Conservation (phyloP, 2,329 filamentous ascomycete genomes). For the Fonsecaea monophora region DNA sequence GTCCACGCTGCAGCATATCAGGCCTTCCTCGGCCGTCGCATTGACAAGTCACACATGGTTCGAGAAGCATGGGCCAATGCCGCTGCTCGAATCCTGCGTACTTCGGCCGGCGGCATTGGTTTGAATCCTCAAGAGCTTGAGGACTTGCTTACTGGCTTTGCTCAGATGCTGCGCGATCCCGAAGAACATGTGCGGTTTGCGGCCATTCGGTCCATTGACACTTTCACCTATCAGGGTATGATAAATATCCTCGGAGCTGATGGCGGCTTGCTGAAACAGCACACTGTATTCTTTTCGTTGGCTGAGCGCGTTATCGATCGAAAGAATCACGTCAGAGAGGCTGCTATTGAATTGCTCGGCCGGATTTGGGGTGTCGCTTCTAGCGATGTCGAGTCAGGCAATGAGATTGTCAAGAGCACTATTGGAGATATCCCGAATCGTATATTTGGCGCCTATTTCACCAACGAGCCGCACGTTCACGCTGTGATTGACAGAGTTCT, state of each 20-base stretch:
- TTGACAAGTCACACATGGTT: constrained; percentile 84
- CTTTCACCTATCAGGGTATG: constrained; percentile 80
- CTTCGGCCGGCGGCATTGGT: constrained; percentile 87
- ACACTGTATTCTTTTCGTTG: constrained; percentile 79
- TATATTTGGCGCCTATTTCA: constrained; percentile 87
- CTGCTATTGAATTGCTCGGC: constrained; percentile 82
- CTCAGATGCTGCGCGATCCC: constrained; percentile 81
- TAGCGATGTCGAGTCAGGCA: constrained; percentile 82
- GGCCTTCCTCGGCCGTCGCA: constrained; percentile 80
- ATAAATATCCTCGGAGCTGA: constrained; percentile 79
- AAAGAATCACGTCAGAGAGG: constrained; percentile 78
- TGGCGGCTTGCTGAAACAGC: constrained; percentile 76
- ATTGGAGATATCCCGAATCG: constrained; percentile 81
- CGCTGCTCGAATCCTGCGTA: constrained; percentile 84
- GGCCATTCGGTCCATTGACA: constrained; percentile 82
- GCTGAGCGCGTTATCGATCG: constrained; percentile 89
- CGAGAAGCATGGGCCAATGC: constrained; percentile 85
- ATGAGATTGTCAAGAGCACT: constrained; percentile 76
- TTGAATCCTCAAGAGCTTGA: constrained; percentile 82
- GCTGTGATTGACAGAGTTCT: constrained; percentile 82
- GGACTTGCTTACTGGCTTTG: constrained; percentile 73
- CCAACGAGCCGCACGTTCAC: constrained; percentile 86
- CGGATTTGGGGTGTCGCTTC: constrained; percentile 93
- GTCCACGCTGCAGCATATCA: constrained; percentile 80
- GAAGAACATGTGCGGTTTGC: constrained; percentile 92